phyloP scores from a whole-genome alignment of 805 yeast species.

The Metschnikowia koreensis region DNA sequence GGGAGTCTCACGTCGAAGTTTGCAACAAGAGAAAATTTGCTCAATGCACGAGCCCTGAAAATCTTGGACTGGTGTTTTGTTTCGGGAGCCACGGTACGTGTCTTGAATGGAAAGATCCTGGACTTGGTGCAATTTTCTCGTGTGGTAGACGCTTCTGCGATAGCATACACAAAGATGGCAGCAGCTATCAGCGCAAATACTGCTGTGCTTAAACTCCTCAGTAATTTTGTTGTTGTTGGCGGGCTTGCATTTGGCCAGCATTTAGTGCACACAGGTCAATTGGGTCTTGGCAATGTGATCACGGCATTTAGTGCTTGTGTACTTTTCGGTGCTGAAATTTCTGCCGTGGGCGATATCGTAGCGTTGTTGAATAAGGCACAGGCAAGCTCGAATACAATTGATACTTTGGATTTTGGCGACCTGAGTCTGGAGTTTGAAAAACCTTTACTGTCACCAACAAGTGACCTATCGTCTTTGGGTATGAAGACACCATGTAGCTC shows the following conservation, averaged over 20 bases:
- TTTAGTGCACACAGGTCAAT: slow-evolving; percentile 51
- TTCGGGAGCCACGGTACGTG: slow-evolving; percentile 58
- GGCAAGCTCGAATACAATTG: slow-evolving; percentile 59
- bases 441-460: background rate
- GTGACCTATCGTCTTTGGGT: slow-evolving; percentile 4
- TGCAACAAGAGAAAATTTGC: slow-evolving; percentile 55
- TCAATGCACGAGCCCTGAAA: slow-evolving; percentile 55
- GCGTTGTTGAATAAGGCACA: slow-evolving; percentile 67
- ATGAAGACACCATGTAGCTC: background rate
- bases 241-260: slow-evolving; percentile 89
- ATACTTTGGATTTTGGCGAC: slow-evolving; percentile 24
- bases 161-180: slow-evolving; percentile 42
- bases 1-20: slow-evolving; percentile 50
- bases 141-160: slow-evolving; percentile 36
- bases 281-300: slow-evolving; percentile 62
- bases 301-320: slow-evolving; percentile 84
- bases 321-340: slow-evolving; percentile 61
- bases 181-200: slow-evolving; percentile 53
- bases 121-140: slow-evolving; percentile 49
- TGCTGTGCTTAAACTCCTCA: slow-evolving; percentile 54
- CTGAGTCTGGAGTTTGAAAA: background rate
- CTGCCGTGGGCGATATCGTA: slow-evolving; percentile 54
- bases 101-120: slow-evolving; percentile 51
- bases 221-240: slow-evolving; percentile 78
- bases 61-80: slow-evolving; percentile 68